Evolutionary conservation across 139 green algal genomes (phyloP).

Genomic region (Diplosphaera chodatii): DNA sequence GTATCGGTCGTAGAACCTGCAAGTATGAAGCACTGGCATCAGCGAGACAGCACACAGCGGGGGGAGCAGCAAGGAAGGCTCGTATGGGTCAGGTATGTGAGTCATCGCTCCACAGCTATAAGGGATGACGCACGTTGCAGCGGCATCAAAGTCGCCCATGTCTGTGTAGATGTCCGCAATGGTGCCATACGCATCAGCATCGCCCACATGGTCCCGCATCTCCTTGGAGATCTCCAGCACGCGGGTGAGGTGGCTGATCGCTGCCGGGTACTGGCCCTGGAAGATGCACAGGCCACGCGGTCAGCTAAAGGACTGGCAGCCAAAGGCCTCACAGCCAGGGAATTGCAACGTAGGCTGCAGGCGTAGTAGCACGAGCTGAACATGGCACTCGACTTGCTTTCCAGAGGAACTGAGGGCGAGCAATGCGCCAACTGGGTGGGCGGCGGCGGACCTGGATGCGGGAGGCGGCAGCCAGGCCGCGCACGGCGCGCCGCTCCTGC

Average conservation of each 20-base stretch:
- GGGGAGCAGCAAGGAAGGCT: too few relatives aligned
- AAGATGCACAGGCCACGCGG: background rate
- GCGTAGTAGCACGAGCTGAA: too few relatives aligned
- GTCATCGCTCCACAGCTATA: too few relatives aligned
- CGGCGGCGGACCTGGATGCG: conserved; percentile 44
- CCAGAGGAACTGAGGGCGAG: too few relatives aligned
- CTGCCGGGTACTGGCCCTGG: conserved; percentile 57
- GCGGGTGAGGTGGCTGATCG: conserved; percentile 78
- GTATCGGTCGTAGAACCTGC: background rate
- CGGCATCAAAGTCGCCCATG: conserved; percentile 82
- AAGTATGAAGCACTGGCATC: background rate
- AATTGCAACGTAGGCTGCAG: too few relatives aligned
- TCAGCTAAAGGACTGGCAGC: background rate
- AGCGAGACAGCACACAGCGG: background rate
- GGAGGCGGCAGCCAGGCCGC: conserved; percentile 74
- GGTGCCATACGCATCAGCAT: conserved; percentile 83
- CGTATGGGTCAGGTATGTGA: too few relatives aligned
- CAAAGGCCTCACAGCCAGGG: background rate
- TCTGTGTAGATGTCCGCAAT: conserved; percentile 95
- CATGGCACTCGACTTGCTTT: too few relatives aligned
- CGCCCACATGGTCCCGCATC: conserved; percentile 66
- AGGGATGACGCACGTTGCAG: background rate
- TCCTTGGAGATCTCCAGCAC: conserved; percentile 77
- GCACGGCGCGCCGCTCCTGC: conserved; percentile 77
- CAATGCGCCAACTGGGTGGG: too few relatives aligned